Conservation (phyloP, 2,329 filamentous ascomycete species). For the Thermochaetoides dissita region DNA sequence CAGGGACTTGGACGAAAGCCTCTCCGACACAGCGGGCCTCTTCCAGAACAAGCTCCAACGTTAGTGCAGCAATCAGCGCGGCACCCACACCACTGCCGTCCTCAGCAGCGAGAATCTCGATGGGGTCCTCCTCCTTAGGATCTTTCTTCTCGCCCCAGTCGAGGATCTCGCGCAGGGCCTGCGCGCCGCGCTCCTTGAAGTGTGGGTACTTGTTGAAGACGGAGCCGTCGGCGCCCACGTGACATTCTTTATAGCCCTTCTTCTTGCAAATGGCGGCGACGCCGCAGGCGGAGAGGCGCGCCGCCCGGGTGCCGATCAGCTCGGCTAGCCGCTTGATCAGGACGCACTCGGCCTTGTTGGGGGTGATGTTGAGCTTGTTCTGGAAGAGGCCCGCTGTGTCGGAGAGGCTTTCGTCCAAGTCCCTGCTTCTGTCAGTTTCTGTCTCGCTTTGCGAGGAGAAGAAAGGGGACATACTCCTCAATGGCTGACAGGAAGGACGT, state of each 20-base stretch:
- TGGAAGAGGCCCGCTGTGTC: slow-evolving; percentile 77
- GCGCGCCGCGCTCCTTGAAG: slow-evolving; percentile 85
- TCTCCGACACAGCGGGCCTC: slow-evolving; percentile 74
- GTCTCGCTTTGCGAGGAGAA: too few species aligned
- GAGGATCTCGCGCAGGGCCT: slow-evolving; percentile 84
- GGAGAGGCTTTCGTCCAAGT: slow-evolving; percentile 87
- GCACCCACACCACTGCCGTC: slow-evolving; percentile 96
- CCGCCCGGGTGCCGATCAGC: slow-evolving; percentile 86
- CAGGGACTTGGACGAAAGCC: slow-evolving; percentile 87
- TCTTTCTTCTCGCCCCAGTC: slow-evolving; percentile 70
- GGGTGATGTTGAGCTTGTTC: slow-evolving; percentile 56
- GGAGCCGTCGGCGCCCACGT: slow-evolving; percentile 91
- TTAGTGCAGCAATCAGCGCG: slow-evolving; percentile 73
- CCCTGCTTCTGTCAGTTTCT: slow-evolving; percentile 32
- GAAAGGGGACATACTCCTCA: slow-evolving; percentile 52
- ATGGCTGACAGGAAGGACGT: slow-evolving; percentile 86
- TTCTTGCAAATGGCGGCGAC: slow-evolving; percentile 95
- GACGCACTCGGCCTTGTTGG: slow-evolving; percentile 69
- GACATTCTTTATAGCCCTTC: slow-evolving; percentile 76
- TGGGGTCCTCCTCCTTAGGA: slow-evolving; percentile 65
- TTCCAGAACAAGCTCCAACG: slow-evolving; percentile 59
- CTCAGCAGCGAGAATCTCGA: slow-evolving; percentile 80
- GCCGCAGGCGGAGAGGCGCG: slow-evolving; percentile 84
- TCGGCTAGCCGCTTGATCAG: slow-evolving; percentile 80
- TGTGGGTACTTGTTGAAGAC: slow-evolving; percentile 99